Evolutionary conservation across 805 yeast species (phyloP).

Genomic region (Wickerhamomyces alni): DNA sequence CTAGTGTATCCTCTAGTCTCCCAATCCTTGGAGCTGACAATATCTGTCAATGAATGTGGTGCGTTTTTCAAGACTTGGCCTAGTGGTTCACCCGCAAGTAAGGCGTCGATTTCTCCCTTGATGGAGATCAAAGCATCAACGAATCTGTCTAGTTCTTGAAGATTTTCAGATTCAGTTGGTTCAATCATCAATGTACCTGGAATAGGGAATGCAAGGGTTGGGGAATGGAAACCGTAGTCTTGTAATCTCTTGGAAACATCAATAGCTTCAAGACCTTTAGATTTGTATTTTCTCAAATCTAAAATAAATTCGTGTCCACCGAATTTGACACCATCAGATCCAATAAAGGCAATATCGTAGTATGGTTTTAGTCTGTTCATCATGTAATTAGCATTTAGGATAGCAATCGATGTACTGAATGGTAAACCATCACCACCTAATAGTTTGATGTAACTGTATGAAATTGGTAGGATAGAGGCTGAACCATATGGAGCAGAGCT

Average conservation of each 20-base stretch:
- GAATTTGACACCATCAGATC: slow-evolving; percentile 52
- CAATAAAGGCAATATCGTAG: slow-evolving; percentile 73
- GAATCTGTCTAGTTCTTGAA: slow-evolving; percentile 85
- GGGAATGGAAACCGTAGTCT: slow-evolving; percentile 98
- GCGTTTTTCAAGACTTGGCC: slow-evolving; percentile 79
- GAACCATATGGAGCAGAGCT: slow-evolving; percentile 95
- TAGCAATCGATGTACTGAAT: slow-evolving; percentile 82
- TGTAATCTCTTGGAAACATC: slow-evolving; percentile 96
- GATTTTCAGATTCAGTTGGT: slow-evolving; percentile 93
- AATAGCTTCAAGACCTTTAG: slow-evolving; percentile 81
- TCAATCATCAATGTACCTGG: slow-evolving; percentile 97
- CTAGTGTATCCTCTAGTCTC: slow-evolving; percentile 80
- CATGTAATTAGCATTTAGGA: slow-evolving; percentile 96
- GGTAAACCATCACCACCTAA: slow-evolving; percentile 84
- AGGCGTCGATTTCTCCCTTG: slow-evolving; percentile 72
- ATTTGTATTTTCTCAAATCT: slow-evolving; percentile 81
- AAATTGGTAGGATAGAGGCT: slow-evolving; percentile 87
- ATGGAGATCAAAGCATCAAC: slow-evolving; percentile 82
- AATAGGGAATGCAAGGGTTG: slow-evolving; percentile 98
- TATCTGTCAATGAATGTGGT: slow-evolving; percentile 84
- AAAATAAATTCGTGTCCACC: slow-evolving; percentile 97
- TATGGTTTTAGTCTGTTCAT: slow-evolving; percentile 65
- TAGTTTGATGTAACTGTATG: slow-evolving; percentile 92
- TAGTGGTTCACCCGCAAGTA: slow-evolving; percentile 56
- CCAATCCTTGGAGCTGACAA: slow-evolving; percentile 71